Conservation (phyloP, 352 stramenopile genomes). For the Phytophthora europaea region DNA sequence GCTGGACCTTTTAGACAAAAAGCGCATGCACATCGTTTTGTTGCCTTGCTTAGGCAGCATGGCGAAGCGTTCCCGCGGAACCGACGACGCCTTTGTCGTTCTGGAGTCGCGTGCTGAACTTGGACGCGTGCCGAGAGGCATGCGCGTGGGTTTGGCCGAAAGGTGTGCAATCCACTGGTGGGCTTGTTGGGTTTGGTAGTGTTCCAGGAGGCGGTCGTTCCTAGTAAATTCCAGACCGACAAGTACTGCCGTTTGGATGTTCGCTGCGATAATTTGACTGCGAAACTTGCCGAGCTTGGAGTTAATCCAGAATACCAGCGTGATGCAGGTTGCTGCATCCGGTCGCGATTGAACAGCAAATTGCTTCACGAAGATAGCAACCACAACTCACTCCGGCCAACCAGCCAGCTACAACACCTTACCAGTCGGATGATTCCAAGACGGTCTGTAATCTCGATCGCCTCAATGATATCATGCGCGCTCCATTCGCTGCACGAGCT, state of each 20-base stretch:
- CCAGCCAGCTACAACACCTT: too few species aligned
- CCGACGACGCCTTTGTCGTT: neutral
- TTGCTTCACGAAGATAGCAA: too few species aligned
- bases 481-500: too few species aligned
- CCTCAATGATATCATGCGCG: too few species aligned
- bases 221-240: neutral
- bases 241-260: neutral
- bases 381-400: too few species aligned
- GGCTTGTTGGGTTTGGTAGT: slow-evolving; percentile 1
- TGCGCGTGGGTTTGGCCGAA: too few species aligned
- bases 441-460: too few species aligned
- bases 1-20: neutral
- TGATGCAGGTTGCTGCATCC: neutral
- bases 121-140: too few species aligned
- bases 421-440: too few species aligned
- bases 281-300: slow-evolving; percentile 14
- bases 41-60: neutral
- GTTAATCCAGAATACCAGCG: slow-evolving; percentile 14
- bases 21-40: slow-evolving; percentile 10
- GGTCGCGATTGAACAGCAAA: too few species aligned
- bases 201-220: slow-evolving; percentile 10
- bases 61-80: neutral
- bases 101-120: too few species aligned
- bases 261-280: slow-evolving; percentile 2
- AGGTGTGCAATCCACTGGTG: neutral